Base-by-base conservation (phyloP, 306 rosid species). In the Abrus precatorius region DNA sequence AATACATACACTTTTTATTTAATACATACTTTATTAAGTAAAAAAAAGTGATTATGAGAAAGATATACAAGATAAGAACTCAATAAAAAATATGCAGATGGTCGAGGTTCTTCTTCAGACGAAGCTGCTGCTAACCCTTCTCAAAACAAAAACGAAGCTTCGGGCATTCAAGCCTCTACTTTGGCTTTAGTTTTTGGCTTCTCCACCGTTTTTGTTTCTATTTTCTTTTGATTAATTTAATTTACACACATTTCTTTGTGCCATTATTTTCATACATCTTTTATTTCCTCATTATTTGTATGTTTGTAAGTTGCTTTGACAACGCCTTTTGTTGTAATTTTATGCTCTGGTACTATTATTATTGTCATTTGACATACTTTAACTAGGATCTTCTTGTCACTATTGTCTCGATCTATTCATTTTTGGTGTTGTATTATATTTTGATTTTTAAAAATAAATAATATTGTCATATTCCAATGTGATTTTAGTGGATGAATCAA, bases 71-170 rank as follows among this genome's bases (percentile, higher is more conserved):
- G 20, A 20, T 20, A 20, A 20, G 20, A 20, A 20, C 20, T 20
- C 20, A 20, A 65, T 11, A 41, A 81, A 78, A 40, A 59, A 49
- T 7, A 45, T 63, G 44, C 70, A 78, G 87, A 61, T 65, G 69
- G 32, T 78, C 11, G 13, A 12, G 57, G 74, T 6, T 43, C 83
- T 54, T 59, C 82, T 50, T 57, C 81, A 28, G 20, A 30, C 2
- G 77, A n/a, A 28, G 43, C 78, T 76, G 57, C 78, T n/a, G 36
- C 72, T 5, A 56, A 6, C 50, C 77, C 85, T 80, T 36, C 85
- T 40, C 44, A 3, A 63, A 20, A 29, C 81, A 79, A 50, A 29
- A 69, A 10, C 66, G 89, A 78, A 80, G 75, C 63, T 5, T 56
- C 61, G 57, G 29, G 71, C 71, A 53, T 78, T 66, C 27, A 80